Conservation (phyloP, 1,284 basidiomycete genomes). For the Cronartium ribicola region DNA sequence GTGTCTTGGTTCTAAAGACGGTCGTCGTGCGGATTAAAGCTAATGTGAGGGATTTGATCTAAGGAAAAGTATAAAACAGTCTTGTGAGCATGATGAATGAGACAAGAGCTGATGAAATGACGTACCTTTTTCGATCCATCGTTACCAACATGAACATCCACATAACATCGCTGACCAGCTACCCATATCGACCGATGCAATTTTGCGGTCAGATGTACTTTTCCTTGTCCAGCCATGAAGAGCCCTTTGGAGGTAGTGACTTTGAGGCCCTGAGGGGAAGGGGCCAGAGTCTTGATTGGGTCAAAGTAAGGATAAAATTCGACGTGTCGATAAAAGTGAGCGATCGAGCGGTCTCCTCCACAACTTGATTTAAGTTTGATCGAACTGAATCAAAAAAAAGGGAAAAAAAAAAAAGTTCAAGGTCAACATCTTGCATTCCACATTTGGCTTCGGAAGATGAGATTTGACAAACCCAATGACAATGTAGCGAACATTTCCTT, state of each 20-base stretch:
- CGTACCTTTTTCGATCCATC: constrained; percentile 64
- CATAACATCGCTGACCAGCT: constrained; percentile 74
- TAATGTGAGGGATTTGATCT: constrained; percentile 61
- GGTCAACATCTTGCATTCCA: constrained; percentile 44
- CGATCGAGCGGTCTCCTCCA: constrained; percentile 66
- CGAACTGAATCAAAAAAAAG: constrained; percentile 55
- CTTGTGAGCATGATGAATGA: background rate
- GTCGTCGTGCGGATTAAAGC: constrained; percentile 69
- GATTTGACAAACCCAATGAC: constrained; percentile 64
- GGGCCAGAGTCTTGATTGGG: constrained; percentile 62
- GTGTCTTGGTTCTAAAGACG: constrained; percentile 57
- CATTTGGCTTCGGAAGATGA: background rate
- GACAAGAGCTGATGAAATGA: constrained; percentile 18
- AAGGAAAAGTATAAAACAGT: constrained; percentile 51
- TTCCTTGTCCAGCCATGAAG: constrained; percentile 61
- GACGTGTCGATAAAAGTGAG: constrained; percentile 85
- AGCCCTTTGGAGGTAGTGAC: constrained; percentile 62
- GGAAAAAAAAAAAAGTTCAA: constrained; percentile 35
- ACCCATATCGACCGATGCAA: constrained; percentile 76
- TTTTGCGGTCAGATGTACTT: constrained; percentile 67
- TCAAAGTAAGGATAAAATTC: constrained; percentile 76
- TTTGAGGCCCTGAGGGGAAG: constrained; percentile 62
- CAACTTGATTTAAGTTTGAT: constrained; percentile 71
- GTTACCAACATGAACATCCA: constrained; percentile 69
- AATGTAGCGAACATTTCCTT: constrained; percentile 73